phyloP scores from a whole-genome alignment of 495 filamentous ascomycete genomes.

The Talaromyces proteolyticus region DNA sequence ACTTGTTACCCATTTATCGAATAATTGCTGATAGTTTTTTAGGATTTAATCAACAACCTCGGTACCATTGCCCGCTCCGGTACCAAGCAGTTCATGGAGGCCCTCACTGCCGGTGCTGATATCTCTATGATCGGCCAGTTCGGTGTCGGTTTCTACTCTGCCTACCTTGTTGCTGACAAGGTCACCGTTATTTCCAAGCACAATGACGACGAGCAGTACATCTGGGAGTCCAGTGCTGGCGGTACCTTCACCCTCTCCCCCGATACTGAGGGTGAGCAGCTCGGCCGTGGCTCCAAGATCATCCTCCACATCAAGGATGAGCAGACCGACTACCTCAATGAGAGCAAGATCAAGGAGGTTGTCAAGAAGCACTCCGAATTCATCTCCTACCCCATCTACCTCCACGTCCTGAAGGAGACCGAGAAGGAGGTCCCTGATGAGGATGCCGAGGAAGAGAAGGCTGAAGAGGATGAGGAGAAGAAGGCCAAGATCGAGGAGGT shows the following conservation, averaged over 20 bases:
- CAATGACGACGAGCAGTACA: conserved; percentile 99
- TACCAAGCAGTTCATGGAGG: conserved; percentile 99
- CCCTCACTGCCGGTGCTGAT: conserved; percentile 94
- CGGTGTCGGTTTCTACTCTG: conserved; percentile 99
- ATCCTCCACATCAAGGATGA: conserved; percentile 99
- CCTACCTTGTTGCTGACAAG: conserved; percentile 95
- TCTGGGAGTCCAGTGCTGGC: conserved; percentile 97
- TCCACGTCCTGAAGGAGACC: conserved; percentile 97
- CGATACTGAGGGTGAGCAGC: conserved; percentile 83
- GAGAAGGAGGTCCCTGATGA: conserved; percentile 98
- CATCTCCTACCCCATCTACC: conserved; percentile 99
- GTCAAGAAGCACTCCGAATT: conserved; percentile 99
- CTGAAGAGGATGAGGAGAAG: conserved; percentile 68
- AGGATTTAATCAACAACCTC: conserved; percentile 99
- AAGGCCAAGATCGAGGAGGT: conserved; percentile 82
- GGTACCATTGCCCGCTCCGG: conserved; percentile 98
- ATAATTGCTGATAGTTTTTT: conserved; percentile 17
- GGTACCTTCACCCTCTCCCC: conserved; percentile 92
- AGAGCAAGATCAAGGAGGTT: conserved; percentile 99
- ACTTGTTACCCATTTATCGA: too few relatives aligned
- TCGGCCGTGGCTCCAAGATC: conserved; percentile 95
- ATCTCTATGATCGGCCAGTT: conserved; percentile 99
- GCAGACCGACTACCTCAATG: conserved; percentile 96
- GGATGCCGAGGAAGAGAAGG: conserved; percentile 72
- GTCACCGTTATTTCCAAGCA: conserved; percentile 95